Evolutionary conservation across 2,329 filamentous ascomycete genomes (phyloP).

Genomic region (Epichloe brachyelytri): DNA sequence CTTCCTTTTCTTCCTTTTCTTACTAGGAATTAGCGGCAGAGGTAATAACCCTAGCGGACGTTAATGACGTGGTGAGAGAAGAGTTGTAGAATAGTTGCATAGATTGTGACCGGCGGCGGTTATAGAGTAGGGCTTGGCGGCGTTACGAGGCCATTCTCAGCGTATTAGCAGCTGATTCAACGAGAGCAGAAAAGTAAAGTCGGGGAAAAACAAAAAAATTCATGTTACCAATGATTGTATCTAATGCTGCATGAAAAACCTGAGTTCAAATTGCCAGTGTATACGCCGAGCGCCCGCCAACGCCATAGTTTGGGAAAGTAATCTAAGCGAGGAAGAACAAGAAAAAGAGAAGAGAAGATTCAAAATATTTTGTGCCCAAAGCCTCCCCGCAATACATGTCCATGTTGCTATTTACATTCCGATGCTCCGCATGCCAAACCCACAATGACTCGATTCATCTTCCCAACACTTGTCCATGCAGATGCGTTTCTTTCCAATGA

Average conservation of each 20-base stretch:
- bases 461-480: too few relatives aligned
- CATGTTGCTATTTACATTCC: too few relatives aligned
- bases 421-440: too few relatives aligned
- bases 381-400: neutral
- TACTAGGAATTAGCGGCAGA: neutral
- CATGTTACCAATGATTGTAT: neutral
- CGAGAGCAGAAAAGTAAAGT: neutral
- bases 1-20: neutral
- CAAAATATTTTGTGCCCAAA: neutral
- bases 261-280: too few relatives aligned
- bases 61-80: slow-evolving; percentile 2
- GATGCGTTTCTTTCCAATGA: slow-evolving; percentile 14
- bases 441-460: too few relatives aligned
- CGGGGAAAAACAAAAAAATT: neutral
- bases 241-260: too few relatives aligned
- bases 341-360: neutral
- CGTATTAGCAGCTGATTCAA: neutral
- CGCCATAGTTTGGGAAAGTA: too few relatives aligned
- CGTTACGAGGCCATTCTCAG: neutral
- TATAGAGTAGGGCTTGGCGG: neutral
- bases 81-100: slow-evolving; percentile 1
- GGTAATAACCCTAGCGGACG: neutral
- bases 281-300: too few relatives aligned
- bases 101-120: neutral
- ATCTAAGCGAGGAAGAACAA: neutral